These are phyloP conservation scores for Globisporangium spiculum DNA, from an alignment of 352 stramenopile species.

Conservation along the genomic window DNA sequence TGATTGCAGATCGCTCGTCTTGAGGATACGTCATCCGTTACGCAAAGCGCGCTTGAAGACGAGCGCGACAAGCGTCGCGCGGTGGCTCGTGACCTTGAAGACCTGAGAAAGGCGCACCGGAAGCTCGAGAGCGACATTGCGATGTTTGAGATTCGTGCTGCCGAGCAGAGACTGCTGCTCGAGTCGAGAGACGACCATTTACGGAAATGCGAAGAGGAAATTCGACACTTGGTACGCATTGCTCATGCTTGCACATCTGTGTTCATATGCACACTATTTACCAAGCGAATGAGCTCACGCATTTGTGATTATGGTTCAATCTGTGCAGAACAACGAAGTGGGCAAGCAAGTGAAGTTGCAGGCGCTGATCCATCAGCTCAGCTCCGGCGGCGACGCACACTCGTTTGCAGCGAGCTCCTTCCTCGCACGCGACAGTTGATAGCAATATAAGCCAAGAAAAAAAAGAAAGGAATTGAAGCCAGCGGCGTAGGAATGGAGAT, in stretches of 20 bases:
- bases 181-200: constrained; percentile 67
- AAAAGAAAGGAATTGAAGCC: not conserved
- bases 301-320: not conserved
- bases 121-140: constrained; percentile 68
- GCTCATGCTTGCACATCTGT: not conserved
- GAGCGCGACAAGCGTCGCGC: constrained; percentile 54
- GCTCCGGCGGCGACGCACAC: constrained; percentile 56
- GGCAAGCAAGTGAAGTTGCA: constrained; percentile 81
- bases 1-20: constrained; percentile 40
- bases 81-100: constrained; percentile 52
- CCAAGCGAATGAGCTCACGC: not conserved
- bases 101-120: constrained; percentile 58
- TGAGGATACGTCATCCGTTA: constrained; percentile 41
- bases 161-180: constrained; percentile 52
- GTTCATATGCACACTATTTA: not conserved
- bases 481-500: not conserved
- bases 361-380: constrained; percentile 80
- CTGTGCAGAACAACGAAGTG: constrained; percentile 59
- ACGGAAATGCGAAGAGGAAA: constrained; percentile 65
- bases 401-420: constrained; percentile 46
- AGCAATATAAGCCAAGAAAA: not conserved
- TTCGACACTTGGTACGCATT: constrained; percentile 56
- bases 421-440: constrained; percentile 52
- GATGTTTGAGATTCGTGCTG: constrained; percentile 55
- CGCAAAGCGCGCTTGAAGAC: constrained; percentile 52